Percentiles rank a stretch among this genome's conserved stretches.
Evolutionary conservation across 202 grass and related monocot species (phyloP).

Genomic region (Sporobolus alterniflorus): DNA sequence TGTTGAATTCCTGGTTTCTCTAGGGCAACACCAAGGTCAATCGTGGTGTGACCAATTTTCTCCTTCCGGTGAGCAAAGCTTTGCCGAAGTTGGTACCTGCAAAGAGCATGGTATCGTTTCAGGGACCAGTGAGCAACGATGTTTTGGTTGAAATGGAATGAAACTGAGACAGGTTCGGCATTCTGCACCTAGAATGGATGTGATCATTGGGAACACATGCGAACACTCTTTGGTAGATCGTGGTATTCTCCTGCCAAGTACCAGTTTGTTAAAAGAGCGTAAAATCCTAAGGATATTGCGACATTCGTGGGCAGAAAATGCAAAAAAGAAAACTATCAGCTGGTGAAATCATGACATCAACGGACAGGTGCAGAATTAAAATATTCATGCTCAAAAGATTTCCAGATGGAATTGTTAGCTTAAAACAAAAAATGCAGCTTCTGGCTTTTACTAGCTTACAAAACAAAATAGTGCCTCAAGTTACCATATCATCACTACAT

Average conservation of each 20-base stretch:
- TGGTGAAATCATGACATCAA: neutral
- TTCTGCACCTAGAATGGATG: constrained; percentile 63
- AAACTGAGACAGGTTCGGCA: neutral
- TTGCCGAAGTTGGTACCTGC: constrained; percentile 67
- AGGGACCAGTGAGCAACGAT: neutral
- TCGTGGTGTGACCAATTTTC: constrained; percentile 71
- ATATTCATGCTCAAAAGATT: constrained; percentile 3
- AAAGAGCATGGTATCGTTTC: neutral
- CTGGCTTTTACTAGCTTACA: neutral
- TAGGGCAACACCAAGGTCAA: constrained; percentile 69
- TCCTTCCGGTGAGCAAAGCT: constrained; percentile 63
- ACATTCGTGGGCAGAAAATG: neutral
- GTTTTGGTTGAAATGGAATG: neutral
- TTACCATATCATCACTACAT: neutral
- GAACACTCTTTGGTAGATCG: constrained; percentile 79
- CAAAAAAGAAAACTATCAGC: neutral
- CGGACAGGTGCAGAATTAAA: neutral
- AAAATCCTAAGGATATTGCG: neutral
- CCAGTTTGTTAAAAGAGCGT: constrained; percentile 23
- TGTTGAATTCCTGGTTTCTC: constrained; percentile 38
- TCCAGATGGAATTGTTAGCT: neutral
- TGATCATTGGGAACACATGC: constrained; percentile 80
- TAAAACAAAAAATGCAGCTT: constrained; percentile 3
- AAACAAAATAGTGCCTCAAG: neutral
- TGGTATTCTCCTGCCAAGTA: constrained; percentile 67